These are phyloP conservation scores for Ilyonectria mors-panacis DNA, from an alignment of 2,329 filamentous ascomycete genomes.

Conservation along the genomic window DNA sequence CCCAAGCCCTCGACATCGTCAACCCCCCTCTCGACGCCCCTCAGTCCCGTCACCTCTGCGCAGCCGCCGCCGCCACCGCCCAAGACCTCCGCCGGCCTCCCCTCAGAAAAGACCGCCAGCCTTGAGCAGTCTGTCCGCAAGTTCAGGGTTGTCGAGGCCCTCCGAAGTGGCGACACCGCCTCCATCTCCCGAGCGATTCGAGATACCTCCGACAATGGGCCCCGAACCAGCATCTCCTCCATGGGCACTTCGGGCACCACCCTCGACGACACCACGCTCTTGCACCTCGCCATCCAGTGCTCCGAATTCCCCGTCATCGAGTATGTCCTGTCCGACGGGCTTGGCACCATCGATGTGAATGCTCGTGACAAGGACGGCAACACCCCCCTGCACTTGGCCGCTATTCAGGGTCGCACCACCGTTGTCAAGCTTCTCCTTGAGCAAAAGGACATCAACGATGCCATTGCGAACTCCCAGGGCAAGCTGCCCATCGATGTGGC, in stretches of 20 bases:
- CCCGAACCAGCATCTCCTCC: conserved; percentile 71
- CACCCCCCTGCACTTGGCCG: conserved; percentile 90
- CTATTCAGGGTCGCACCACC: conserved; percentile 82
- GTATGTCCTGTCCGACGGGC: conserved; percentile 87
- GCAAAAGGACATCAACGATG: conserved; percentile 88
- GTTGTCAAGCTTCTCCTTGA: conserved; percentile 89
- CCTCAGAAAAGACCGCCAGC: conserved; percentile 64
- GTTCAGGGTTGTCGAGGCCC: conserved; percentile 93
- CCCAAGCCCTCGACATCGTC: conserved; percentile 62
- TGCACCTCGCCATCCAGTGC: conserved; percentile 96
- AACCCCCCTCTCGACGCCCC: conserved; percentile 47
- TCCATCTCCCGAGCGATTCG: conserved; percentile 90
- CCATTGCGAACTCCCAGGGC: conserved; percentile 85
- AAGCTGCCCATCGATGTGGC: conserved; percentile 91
- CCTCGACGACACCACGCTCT: conserved; percentile 87
- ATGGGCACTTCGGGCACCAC: conserved; percentile 60
- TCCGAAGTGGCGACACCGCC: conserved; percentile 90
- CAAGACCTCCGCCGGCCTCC: conserved; percentile 48
- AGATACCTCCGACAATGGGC: conserved; percentile 69
- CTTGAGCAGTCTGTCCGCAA: conserved; percentile 96
- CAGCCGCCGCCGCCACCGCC: conserved; percentile 40
- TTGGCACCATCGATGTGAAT: conserved; percentile 83
- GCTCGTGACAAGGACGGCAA: conserved; percentile 94
- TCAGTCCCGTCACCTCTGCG: conserved; percentile 60
- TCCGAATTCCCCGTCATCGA: conserved; percentile 94